Evolutionary conservation across 225 moss, liverwort and hornwort species (phyloP).

Genomic region (Thuidium tamariscinum): DNA sequence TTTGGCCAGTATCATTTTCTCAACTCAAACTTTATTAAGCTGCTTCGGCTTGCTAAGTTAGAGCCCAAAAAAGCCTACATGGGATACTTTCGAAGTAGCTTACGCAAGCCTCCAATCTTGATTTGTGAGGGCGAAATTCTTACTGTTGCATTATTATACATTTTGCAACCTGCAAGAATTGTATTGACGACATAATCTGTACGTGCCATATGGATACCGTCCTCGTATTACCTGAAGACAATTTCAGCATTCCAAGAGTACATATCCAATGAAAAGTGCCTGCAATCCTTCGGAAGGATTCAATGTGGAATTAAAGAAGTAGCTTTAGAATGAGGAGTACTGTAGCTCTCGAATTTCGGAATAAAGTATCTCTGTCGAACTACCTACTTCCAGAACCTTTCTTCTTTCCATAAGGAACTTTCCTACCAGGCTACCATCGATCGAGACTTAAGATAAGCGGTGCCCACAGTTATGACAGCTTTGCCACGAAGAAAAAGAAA

Average conservation of each 20-base stretch:
- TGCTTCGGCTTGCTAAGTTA: neutral
- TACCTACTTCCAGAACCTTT: neutral
- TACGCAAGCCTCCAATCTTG: neutral
- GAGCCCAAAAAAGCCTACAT: neutral
- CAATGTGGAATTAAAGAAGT: no score
- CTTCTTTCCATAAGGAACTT: neutral
- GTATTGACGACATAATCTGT: neutral
- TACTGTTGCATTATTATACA: neutral
- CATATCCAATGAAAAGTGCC: neutral
- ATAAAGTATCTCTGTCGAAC: neutral
- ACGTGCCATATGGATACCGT: neutral
- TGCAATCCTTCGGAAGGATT: neutral
- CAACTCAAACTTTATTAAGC: neutral
- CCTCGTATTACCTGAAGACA: neutral
- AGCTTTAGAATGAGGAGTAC: neutral
- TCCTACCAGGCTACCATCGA: no score
- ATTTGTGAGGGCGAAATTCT: neutral
- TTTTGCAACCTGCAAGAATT: neutral
- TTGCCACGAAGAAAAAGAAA: neutral
- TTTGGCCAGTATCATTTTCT: neutral
- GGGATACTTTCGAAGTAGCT: neutral
- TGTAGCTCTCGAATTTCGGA: neutral
- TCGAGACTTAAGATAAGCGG: neutral
- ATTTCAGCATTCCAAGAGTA: neutral
- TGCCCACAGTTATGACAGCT: neutral